Base-by-base conservation (phyloP, 2,329 filamentous ascomycete species). In the Neofusicoccum umdonicola region DNA sequence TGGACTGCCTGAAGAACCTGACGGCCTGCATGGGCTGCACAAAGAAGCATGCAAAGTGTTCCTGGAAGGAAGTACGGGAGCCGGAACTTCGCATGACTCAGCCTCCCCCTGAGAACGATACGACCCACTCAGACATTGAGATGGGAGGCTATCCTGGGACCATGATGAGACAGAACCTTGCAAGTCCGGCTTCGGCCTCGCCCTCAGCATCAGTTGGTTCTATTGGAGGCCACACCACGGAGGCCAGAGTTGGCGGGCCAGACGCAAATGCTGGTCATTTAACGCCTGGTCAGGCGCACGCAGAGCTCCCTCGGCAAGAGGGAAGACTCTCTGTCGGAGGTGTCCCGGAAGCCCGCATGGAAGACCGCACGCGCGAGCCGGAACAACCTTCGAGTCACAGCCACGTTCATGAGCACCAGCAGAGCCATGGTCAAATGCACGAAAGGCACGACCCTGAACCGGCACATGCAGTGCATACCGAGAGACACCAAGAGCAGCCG, bases 21-120 rank as follows among this genome's bases (percentile, higher is more conserved):
- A 96, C 92, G 0, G 91, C 92, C 8, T 96, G 93, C 72, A 87
- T 90, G 76, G 92, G 91, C 22, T 96, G 92, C 76, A 96, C 92
- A 0, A 93, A 91, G 75, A 96, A 96, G 74, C 92, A 96, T 74
- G 91, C 91, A 19, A 93, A 93, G 71, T 96, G 92, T 75, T 88
- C 88, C 13, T 96, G 92, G 92, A 90, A 88, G 69, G 87, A 90
- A 50, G 86, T 95, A n/a, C 88, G 87, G 15, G 87, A 91, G 37
- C 88, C 90, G 3, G 93, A 96, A 70, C 68, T 87, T 41, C 72
- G 67, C 22, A 60, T 64, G 63, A 51, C 51, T 31, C 52, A 60
- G 22, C 34, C 35, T 9, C 34, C 41, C n/a, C 44, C 22, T 37
- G 62, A 64, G n/a, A 35, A 34, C 4, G 62, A 64, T 13, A 35